Percentiles rank a stretch among this genome's conserved stretches.
phyloP scores from a whole-genome alignment of 2,329 filamentous ascomycete genomes.

The Balansia obtecta region DNA sequence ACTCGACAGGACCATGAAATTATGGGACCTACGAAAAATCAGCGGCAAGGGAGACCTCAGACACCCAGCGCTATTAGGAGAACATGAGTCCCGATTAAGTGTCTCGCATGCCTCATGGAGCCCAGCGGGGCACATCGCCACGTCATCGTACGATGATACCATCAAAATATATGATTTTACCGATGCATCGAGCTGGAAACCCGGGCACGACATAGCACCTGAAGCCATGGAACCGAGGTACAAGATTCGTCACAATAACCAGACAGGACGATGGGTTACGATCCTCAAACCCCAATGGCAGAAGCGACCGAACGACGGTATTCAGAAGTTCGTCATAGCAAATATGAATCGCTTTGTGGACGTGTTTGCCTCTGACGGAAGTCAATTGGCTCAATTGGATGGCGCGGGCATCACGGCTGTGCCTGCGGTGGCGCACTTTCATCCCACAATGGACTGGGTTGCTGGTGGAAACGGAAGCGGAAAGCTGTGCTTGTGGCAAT shows the following conservation, averaged over 20 bases:
- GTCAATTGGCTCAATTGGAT: constrained; percentile 77
- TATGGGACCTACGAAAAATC: constrained; percentile 87
- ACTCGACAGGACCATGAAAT: constrained; percentile 74
- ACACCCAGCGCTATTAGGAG: constrained; percentile 59
- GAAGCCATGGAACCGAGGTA: constrained; percentile 56
- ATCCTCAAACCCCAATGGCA: constrained; percentile 84
- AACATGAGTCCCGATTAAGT: constrained; percentile 71
- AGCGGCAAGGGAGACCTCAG: constrained; percentile 46
- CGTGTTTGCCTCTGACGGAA: constrained; percentile 68
- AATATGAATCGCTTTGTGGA: constrained; percentile 99
- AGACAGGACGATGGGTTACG: constrained; percentile 89
- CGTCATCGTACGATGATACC: constrained; percentile 87
- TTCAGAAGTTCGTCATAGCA: constrained; percentile 82
- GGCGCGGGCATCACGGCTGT: constrained; percentile 90
- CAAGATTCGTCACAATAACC: constrained; percentile 77
- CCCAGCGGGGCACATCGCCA: constrained; percentile 71
- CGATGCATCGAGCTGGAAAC: constrained; percentile 44
- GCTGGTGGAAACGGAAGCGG: constrained; percentile 84
- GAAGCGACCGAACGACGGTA: constrained; percentile 57
- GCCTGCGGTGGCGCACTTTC: constrained; percentile 83
- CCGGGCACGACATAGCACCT: constrained; percentile 43
- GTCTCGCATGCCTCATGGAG: constrained; percentile 93
- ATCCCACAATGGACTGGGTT: constrained; percentile 81
- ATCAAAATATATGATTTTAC: constrained; percentile 83
- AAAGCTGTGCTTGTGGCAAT: constrained; percentile 88